phyloP scores from a whole-genome alignment of 2,329 filamentous ascomycete genomes.

The Hymenoscyphus occultus region DNA sequence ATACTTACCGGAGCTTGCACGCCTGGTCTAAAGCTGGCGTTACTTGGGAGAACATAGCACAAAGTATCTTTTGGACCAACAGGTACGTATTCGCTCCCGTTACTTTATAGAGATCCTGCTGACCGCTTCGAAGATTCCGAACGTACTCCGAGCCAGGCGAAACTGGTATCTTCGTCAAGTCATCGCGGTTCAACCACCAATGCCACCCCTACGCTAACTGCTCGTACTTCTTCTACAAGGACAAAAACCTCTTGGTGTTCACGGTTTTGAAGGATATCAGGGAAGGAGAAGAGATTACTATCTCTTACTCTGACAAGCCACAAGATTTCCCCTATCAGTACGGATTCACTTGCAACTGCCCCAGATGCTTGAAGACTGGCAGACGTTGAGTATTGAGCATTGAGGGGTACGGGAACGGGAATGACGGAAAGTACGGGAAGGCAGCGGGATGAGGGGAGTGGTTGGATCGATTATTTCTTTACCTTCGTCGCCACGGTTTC shows the following conservation, averaged over 20 bases:
- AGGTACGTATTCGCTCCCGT: conserved; percentile 24
- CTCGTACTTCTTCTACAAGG: conserved; percentile 37
- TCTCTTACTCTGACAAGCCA: conserved; percentile 47
- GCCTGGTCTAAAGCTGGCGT: conserved; percentile 17
- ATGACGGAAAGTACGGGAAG: neutral
- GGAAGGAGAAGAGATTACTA: conserved; percentile 49
- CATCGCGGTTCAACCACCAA: conserved; percentile 58
- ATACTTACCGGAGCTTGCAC: conserved; percentile 24
- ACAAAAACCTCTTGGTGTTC: conserved; percentile 41
- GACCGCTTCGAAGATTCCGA: neutral
- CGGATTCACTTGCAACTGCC: conserved; percentile 53
- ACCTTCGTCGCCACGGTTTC: too few relatives aligned
- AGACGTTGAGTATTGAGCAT: neutral
- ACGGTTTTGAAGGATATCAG: conserved; percentile 39
- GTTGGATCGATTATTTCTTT: too few relatives aligned
- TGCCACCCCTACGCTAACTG: conserved; percentile 48
- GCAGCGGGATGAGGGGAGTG: neutral
- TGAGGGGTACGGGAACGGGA: neutral
- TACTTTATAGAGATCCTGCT: neutral
- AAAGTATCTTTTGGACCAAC: conserved; percentile 34
- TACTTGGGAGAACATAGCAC: conserved; percentile 11
- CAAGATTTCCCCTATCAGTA: conserved; percentile 43
- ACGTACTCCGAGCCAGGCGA: neutral
- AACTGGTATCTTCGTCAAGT: conserved; percentile 47
- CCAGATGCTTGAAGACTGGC: conserved; percentile 38